Evolutionary conservation across 2,329 filamentous ascomycete genomes (phyloP), one percentile per base, ranked within the genome.

Genomic region (Xylariaceae sp.): DNA sequence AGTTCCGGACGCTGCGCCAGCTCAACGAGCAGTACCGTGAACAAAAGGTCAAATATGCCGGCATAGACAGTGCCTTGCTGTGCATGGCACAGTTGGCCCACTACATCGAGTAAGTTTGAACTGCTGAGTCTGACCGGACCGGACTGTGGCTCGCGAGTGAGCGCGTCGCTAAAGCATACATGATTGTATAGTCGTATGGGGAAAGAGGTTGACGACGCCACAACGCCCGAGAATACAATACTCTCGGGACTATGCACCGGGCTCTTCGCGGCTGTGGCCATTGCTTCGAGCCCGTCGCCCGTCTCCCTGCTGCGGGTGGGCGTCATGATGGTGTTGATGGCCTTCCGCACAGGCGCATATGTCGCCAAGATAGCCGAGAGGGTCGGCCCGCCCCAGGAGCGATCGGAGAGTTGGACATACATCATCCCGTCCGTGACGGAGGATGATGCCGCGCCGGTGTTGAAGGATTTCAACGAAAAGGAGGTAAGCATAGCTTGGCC

Each of bases 241-340:
- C 66, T 81, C 16, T 69, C 83, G 18, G 81, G 80, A 41, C 70
- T 85, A 30, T 85, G 81, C 66, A 83, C 79, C 28, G 82, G 82
- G 36, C 68, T 83, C 15, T 75, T 85, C 51, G 80, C 81, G n/a
- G 81, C 78, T n/a, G 68, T 75, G 9, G 81, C 79, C 12, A 74
- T 85, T 40, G 74, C 80, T 9, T 78, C 75, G 15, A 73, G 81
- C 21, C 73, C 73, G 43, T 80, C 77, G 5, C 64, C 83, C 33
- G 75, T 74, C 13, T 70, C 77, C 32, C 64, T 86, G 24, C 66
- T 84, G 15, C 73, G 73, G 5, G 66, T 85, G 35, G 80, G 73
- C 36, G 70, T 81, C 12, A 75, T 83, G 56, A 70, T 76, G 17
- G 76, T 83, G 16, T 68, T 81, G 47, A 70, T 85, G 55, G 75